Percentiles rank a stretch among this genome's conserved stretches.
These are phyloP conservation scores for Basidioascus undulatus DNA, from an alignment of 768 basidiomycete genomes.

Conservation along the genomic window DNA sequence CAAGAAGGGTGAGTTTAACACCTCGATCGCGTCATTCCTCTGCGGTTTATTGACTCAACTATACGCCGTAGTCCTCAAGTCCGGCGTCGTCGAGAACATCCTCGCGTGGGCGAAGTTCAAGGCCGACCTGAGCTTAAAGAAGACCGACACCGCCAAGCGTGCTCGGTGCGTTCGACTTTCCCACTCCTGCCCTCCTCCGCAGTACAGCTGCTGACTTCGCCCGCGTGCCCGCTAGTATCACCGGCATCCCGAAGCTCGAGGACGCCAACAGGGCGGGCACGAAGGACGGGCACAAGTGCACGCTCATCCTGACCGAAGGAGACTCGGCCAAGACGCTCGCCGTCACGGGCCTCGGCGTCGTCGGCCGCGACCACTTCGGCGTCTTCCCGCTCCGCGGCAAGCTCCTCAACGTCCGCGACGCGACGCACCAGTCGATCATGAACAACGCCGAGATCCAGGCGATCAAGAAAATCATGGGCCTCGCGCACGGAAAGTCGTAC, in stretches of 20 bases:
- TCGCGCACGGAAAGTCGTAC: constrained; percentile 86
- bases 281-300: constrained; percentile 51
- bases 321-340: constrained; percentile 96
- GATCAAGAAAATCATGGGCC: constrained; percentile 92
- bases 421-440: constrained; percentile 83
- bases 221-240: constrained; percentile 29
- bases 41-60: background rate
- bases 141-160: constrained; percentile 61
- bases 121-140: constrained; percentile 86
- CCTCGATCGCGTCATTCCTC: background rate
- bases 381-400: constrained; percentile 97
- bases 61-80: constrained; percentile 41
- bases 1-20: constrained; percentile 50
- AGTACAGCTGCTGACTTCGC: background rate
- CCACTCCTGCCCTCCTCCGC: background rate
- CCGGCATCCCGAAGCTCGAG: constrained; percentile 74
- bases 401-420: constrained; percentile 88
- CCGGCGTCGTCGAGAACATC: constrained; percentile 71
- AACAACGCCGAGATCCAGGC: constrained; percentile 94
- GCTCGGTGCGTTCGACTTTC: constrained; percentile 32
- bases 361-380: constrained; percentile 88
- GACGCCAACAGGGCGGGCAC: constrained; percentile 97
- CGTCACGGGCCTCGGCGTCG: constrained; percentile 76
- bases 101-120: constrained; percentile 93
- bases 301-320: constrained; percentile 92